Conservation (phyloP, 768 basidiomycete species). For the Amanita subjunquillea region DNA sequence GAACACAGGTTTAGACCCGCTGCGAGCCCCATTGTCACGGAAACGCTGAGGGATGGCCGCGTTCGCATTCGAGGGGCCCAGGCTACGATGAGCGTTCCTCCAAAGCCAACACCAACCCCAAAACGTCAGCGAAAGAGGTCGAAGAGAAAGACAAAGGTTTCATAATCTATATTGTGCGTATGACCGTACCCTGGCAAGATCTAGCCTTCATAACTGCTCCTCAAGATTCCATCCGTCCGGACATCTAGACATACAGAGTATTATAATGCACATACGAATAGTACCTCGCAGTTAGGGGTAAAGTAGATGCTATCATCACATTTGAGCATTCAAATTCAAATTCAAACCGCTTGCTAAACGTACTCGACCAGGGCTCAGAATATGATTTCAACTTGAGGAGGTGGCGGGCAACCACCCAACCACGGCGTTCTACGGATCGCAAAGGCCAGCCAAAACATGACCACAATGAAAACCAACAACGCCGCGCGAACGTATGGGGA, state of each 20-base stretch:
- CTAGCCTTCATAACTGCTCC: too few species aligned
- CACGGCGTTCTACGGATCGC: slow-evolving; percentile 16
- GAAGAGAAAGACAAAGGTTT: background rate
- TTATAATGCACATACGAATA: too few species aligned
- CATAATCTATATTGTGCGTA: background rate
- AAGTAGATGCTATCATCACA: too few species aligned
- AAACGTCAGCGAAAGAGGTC: slow-evolving; percentile 11
- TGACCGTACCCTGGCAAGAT: too few species aligned
- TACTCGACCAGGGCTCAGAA: slow-evolving; percentile 9
- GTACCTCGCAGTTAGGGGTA: background rate
- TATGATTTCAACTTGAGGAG: background rate
- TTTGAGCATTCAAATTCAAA: too few species aligned
- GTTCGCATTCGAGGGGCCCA: slow-evolving; percentile 60
- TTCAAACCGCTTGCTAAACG: background rate
- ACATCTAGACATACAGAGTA: too few species aligned
- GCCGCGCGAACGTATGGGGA: slow-evolving; percentile 40
- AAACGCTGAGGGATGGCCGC: slow-evolving; percentile 62
- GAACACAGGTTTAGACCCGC: slow-evolving; percentile 78
- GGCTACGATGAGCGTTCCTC: slow-evolving; percentile 20
- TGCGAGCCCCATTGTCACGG: slow-evolving; percentile 75
- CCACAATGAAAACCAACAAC: slow-evolving; percentile 29
- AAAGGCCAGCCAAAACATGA: slow-evolving; percentile 30
- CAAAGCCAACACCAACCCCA: slow-evolving; percentile 14
- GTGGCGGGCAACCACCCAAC: slow-evolving; percentile 10
- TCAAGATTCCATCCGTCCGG: too few species aligned